phyloP scores from a whole-genome alignment of 352 stramenopile species.

The Aphanomyces astaci region DNA sequence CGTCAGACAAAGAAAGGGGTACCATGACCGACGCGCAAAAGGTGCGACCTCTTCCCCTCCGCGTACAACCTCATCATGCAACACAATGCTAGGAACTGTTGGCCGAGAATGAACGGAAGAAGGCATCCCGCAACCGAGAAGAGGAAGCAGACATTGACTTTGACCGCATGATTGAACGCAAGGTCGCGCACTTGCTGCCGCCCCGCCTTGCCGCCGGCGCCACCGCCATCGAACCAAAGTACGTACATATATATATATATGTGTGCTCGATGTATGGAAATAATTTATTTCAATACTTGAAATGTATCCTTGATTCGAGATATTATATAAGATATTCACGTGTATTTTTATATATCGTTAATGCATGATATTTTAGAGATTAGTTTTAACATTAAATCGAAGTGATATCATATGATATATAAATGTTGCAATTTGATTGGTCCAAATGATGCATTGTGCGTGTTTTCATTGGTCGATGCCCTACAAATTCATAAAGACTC shows the following conservation, averaged over 20 bases:
- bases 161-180: conserved; percentile 82
- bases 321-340: too few species aligned
- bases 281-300: too few species aligned
- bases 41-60: background rate
- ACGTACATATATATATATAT: background rate
- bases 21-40: conserved; percentile 16
- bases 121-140: conserved; percentile 29
- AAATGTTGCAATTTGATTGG: too few species aligned
- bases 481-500: too few species aligned
- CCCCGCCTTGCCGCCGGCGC: conserved; percentile 56
- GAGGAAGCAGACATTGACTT: conserved; percentile 80
- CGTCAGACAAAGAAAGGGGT: background rate
- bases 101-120: conserved; percentile 22
- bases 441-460: too few species aligned
- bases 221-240: conserved; percentile 49
- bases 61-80: background rate
- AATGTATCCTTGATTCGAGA: too few species aligned
- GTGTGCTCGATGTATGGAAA: too few species aligned
- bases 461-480: too few species aligned
- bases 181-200: conserved; percentile 63
- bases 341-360: too few species aligned
- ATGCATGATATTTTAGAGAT: too few species aligned
- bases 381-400: too few species aligned
- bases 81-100: conserved; percentile 6
- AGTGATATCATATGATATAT: too few species aligned